Conservation (phyloP, 192 early-diverging fungal genomes). For the Hyaloraphidium curvatum region DNA sequence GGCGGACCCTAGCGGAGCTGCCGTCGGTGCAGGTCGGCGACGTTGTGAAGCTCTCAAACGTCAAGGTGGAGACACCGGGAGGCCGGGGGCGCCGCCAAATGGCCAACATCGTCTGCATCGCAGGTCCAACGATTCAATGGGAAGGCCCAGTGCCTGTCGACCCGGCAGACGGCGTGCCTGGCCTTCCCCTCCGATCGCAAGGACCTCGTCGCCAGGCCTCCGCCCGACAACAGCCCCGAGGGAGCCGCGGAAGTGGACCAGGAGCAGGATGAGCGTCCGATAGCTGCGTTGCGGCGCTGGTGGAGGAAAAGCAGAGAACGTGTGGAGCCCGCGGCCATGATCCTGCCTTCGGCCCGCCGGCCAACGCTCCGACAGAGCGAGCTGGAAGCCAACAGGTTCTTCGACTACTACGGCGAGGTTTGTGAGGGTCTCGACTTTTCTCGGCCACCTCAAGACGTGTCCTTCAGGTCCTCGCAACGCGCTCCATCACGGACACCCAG, state of each 20-base stretch:
- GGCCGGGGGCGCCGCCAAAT: neutral
- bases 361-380: neutral
- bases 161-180: neutral
- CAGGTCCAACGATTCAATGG: neutral
- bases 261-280: neutral
- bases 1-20: neutral
- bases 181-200: neutral
- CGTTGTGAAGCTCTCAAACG: neutral
- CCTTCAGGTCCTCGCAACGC: neutral
- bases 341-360: neutral
- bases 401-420: neutral
- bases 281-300: neutral
- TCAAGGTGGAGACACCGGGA: neutral
- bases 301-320: neutral
- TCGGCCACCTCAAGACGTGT: neutral
- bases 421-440: neutral
- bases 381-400: neutral
- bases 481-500: neutral
- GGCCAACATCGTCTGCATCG: neutral
- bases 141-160: neutral
- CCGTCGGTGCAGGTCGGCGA: neutral
- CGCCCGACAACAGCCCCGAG: neutral
- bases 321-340: neutral
- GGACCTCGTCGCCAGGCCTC: neutral
- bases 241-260: neutral